Base-by-base conservation (phyloP, 2,329 filamentous ascomycete species). In the Clathrospora elynae region DNA sequence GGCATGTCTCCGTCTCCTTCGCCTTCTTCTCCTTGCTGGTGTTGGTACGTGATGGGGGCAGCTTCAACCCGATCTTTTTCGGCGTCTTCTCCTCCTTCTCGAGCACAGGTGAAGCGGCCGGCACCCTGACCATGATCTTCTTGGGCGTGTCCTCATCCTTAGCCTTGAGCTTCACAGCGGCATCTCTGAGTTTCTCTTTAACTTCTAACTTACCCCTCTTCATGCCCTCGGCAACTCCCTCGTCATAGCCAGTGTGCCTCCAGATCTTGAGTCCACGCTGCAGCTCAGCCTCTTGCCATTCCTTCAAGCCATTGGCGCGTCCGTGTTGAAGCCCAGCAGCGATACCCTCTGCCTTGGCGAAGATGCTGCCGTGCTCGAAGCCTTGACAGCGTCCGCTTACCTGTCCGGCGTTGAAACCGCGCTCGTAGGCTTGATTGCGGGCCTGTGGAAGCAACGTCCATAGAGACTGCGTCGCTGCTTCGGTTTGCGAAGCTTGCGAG, bases 401-500 rank as follows among this genome's bases (percentile, higher is more conserved):
- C 14, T 23, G 35, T 14, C 37, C 37, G n/a, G 25, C 37, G 13
- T 23, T 6, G 9, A 32, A 13, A 12, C 42, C 42, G 11, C 32
- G 36, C 13, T 33, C 17, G 22, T 24, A 42, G 18, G 32, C 42
- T 31, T 42, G 26, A 3, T 32, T 11, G 16, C 31, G 37, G 13
- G 42, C 32, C n/a, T 28, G 31, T 4, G 37, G 25, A 26, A 42
- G 14, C 11, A 42, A 9, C 23, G 24, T 25, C 32, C 39, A 35
- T 4, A 42, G 39, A 6, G 39, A 36, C 11, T 30, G 29, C 3
- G 39, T 42, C 11, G 32, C 39, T 6, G 32, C 25, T n/a, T 42
- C 32, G 18, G 39, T 42, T n/a, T 42, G 39, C 14, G 18, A 12
- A 10, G 39, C 25, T 1, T 20, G n/a, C 17, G 39, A 36, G 4